Conservation (phyloP, 2,329 filamentous ascomycete species). For the Neoarthrinium moseri region DNA sequence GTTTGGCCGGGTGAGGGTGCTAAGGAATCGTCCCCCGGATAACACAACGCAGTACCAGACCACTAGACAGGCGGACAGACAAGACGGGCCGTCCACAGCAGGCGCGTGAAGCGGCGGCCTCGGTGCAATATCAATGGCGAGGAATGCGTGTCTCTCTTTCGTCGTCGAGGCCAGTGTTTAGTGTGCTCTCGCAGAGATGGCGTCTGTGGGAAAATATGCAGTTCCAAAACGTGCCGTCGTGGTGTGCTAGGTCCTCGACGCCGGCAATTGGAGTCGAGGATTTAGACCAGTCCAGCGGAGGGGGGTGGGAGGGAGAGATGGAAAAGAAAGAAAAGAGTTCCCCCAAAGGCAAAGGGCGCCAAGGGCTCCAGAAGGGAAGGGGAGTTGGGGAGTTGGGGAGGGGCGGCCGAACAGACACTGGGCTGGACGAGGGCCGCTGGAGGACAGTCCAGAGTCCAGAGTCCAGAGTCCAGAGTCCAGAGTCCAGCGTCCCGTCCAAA, state of each 20-base stretch:
- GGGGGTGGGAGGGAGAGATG: background rate
- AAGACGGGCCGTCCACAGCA: background rate
- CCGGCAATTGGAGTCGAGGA: background rate
- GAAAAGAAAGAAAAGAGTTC: background rate
- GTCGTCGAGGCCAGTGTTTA: no score
- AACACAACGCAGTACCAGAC: background rate
- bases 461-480: no score
- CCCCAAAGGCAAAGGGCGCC: background rate
- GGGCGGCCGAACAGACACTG: no score
- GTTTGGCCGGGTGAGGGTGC: background rate
- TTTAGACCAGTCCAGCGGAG: background rate
- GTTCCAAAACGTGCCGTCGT: no score
- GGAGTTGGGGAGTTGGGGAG: no score
- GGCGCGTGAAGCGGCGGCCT: background rate
- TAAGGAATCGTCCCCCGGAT: background rate
- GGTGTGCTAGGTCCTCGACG: no score
- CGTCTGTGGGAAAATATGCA: no score
- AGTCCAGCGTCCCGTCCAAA: no score
- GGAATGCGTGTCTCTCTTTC: no score
- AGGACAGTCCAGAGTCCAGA: no score
- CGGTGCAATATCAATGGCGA: constrained; percentile 1
- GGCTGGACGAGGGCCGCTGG: no score
- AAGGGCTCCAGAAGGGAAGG: background rate
- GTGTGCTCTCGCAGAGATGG: no score
- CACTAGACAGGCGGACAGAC: background rate